Evolutionary conservation across 2,329 filamentous ascomycete genomes (phyloP).

Genomic region (Coniochaeta sp.): DNA sequence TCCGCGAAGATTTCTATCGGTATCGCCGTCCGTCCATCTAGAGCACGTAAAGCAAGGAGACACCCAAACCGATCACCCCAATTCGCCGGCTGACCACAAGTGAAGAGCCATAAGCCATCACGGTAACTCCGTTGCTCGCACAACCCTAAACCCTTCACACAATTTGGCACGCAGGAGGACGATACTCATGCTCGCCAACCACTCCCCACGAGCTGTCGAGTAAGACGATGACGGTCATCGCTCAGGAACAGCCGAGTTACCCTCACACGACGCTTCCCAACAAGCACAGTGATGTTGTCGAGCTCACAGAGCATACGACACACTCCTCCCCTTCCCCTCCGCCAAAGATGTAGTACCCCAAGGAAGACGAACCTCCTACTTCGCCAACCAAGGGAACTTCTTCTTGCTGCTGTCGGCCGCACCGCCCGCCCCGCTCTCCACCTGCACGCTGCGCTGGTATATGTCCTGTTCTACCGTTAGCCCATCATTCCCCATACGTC

Average conservation of each 20-base stretch:
- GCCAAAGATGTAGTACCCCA: background rate
- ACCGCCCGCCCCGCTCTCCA: conserved; percentile 44
- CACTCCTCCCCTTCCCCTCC: background rate
- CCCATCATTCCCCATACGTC: too few species aligned
- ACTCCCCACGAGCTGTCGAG: too few species aligned
- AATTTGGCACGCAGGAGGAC: too few species aligned
- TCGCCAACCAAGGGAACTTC: conserved; percentile 61
- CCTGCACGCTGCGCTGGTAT: conserved; percentile 53
- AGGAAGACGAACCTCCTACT: conserved; percentile 19
- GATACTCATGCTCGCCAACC: too few species aligned
- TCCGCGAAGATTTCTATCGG: background rate
- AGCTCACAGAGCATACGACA: background rate
- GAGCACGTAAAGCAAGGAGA: background rate
- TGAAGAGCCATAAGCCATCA: background rate
- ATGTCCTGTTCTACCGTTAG: too few species aligned
- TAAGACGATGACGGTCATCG: too few species aligned
- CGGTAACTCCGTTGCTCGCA: background rate
- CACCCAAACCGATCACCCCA: background rate
- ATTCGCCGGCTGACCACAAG: background rate
- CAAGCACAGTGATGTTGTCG: background rate
- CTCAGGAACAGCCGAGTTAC: too few species aligned
- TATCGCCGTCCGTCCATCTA: background rate
- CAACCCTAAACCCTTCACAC: too few species aligned
- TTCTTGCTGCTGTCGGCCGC: conserved; percentile 47
- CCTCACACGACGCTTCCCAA: too few species aligned